Conservation (phyloP, 306 rosid species). For the Citrullus amarus region DNA sequence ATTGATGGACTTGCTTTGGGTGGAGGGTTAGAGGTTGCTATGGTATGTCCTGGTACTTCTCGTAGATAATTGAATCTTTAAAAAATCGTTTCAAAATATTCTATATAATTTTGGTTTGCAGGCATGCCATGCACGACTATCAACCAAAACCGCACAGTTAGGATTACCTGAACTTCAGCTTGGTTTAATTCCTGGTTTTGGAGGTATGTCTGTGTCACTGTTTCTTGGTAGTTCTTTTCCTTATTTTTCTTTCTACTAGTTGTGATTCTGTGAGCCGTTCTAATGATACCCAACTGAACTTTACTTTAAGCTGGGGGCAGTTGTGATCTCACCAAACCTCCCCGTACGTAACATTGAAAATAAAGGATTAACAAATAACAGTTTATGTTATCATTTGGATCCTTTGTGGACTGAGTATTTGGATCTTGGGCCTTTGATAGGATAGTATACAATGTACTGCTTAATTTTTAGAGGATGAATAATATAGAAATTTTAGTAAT, state of each 20-base stretch:
- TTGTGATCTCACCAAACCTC: neutral
- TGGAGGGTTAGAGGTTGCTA: constrained; percentile 95
- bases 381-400: neutral
- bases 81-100: neutral
- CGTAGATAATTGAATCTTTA: neutral
- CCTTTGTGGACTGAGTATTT: neutral
- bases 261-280: neutral
- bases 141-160: constrained; percentile 73
- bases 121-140: constrained; percentile 87
- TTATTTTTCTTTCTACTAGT: neutral
- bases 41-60: constrained; percentile 41
- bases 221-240: neutral
- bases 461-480: neutral
- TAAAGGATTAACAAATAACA: neutral
- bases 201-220: constrained; percentile 40
- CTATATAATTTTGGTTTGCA: constrained; percentile 6
- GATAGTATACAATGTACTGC: neutral
- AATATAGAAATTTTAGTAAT: neutral
- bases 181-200: constrained; percentile 95
- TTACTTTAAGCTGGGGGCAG: neutral
- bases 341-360: neutral
- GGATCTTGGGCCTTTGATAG: neutral
- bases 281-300: neutral
- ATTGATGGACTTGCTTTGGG: constrained; percentile 97
- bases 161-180: constrained; percentile 99